phyloP scores from a whole-genome alignment of 2,329 filamentous ascomycete genomes.

The Aspergillus intermedius region DNA sequence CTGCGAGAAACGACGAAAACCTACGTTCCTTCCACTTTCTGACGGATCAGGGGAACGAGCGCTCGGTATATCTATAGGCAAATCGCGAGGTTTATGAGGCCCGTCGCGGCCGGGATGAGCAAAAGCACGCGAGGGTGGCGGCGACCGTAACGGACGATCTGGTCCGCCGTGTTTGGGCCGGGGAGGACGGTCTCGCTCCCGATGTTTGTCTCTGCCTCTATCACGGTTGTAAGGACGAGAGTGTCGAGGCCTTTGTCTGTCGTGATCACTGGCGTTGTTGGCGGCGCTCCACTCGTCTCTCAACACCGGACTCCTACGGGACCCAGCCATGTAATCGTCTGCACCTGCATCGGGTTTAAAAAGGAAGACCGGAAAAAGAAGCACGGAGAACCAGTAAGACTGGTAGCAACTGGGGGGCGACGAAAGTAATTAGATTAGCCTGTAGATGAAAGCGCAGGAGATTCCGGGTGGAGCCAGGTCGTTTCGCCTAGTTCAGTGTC shows the following conservation, averaged over 20 bases:
- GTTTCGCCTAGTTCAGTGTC: constrained; percentile 13
- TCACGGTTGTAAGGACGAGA: constrained; percentile 21
- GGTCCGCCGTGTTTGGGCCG: constrained; percentile 29
- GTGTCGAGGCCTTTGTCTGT: constrained; percentile 38
- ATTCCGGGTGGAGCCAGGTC: constrained; percentile 12
- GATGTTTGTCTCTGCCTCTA: constrained; percentile 35
- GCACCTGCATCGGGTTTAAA: constrained; percentile 37
- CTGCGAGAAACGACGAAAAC: constrained; percentile 17
- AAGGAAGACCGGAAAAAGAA: constrained; percentile 5
- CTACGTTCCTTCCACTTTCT: constrained; percentile 14
- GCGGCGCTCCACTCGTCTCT: constrained; percentile 46
- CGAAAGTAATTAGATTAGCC: constrained; percentile 1
- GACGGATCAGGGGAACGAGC: constrained; percentile 21
- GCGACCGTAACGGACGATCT: constrained; percentile 37
- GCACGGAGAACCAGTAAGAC: constrained; percentile 6
- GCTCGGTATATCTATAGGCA: constrained; percentile 20
- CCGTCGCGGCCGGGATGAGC: constrained; percentile 25
- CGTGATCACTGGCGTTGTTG: constrained; percentile 33
- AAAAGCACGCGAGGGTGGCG: constrained; percentile 28
- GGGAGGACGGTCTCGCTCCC: constrained; percentile 31
- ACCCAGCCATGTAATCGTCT: constrained; percentile 44
- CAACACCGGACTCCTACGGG: constrained; percentile 44
- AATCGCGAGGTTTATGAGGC: constrained; percentile 23
- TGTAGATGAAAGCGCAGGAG: constrained; percentile 16
- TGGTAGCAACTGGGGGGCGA: constrained; percentile 2